Evolutionary conservation across 1,139 yeast species (phyloP).

Genomic region (Saccharomyces pastorianus): DNA sequence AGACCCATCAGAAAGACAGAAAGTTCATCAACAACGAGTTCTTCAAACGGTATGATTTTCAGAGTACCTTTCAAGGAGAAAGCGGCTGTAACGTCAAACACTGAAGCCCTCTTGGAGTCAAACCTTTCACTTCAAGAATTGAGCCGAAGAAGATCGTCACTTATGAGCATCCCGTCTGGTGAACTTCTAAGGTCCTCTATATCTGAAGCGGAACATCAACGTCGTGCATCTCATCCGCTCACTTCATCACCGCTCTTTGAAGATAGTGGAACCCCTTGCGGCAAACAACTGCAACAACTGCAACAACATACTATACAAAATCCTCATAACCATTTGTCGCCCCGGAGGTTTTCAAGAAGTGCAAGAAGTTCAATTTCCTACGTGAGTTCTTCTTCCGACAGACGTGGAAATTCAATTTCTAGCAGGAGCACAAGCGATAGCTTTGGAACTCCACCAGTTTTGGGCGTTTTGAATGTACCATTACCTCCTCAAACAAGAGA

Average conservation of each 20-base stretch:
- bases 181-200: constrained; percentile 8
- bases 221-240: constrained; percentile 28
- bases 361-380: constrained; percentile 28
- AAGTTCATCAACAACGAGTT: constrained; percentile 21
- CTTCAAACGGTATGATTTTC: constrained; percentile 36
- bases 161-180: constrained; percentile 12
- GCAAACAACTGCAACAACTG: not conserved
- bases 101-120: constrained; percentile 4
- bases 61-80: constrained; percentile 58
- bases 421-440: constrained; percentile 10
- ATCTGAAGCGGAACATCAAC: constrained; percentile 7
- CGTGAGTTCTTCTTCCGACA: constrained; percentile 29
- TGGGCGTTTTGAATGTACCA: constrained; percentile 26
- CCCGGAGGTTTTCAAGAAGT: constrained; percentile 10
- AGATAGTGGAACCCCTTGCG: not conserved
- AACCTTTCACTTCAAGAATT: constrained; percentile 7
- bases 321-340: constrained; percentile 3
- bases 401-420: constrained; percentile 21
- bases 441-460: constrained; percentile 10
- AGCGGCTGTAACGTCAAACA: constrained; percentile 5
- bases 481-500: constrained; percentile 42
- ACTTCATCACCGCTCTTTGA: constrained; percentile 6
- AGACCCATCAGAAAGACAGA: constrained; percentile 1
- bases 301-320: not conserved
- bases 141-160: constrained; percentile 21